These are phyloP conservation scores for Porcisia hertigi DNA, from an alignment of 208 protist species.

Conservation along the genomic window DNA sequence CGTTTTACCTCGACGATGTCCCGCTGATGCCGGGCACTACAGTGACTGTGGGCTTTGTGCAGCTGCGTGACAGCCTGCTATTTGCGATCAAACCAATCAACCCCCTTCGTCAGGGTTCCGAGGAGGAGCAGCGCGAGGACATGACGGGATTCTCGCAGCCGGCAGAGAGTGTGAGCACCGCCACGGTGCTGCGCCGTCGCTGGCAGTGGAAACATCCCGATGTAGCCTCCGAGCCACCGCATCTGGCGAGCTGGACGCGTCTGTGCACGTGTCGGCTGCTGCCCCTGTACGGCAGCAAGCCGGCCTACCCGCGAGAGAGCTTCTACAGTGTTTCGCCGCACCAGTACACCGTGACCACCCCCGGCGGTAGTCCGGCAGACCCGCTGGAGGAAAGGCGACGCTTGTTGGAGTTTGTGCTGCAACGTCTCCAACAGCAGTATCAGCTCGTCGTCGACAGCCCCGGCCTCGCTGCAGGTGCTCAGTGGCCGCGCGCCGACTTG, in stretches of 20 bases:
- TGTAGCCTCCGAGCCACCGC: slow-evolving; percentile 32
- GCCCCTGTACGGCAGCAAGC: slow-evolving; percentile 76
- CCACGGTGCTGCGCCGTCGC: slow-evolving; percentile 65
- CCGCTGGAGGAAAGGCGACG: slow-evolving; percentile 32
- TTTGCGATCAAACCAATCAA: slow-evolving; percentile 78
- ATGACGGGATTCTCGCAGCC: slow-evolving; percentile 34
- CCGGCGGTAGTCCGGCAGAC: slow-evolving; percentile 7
- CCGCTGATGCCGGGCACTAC: slow-evolving; percentile 4
- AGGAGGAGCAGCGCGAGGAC: slow-evolving; percentile 28
- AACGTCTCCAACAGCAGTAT: slow-evolving; percentile 85
- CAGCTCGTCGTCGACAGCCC: slow-evolving; percentile 78
- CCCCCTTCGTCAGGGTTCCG: slow-evolving; percentile 36
- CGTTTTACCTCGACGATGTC: slow-evolving; percentile 8
- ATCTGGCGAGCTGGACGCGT: slow-evolving; percentile 53
- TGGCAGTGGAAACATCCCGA: slow-evolving; percentile 78
- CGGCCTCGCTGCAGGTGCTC: slow-evolving; percentile 26
- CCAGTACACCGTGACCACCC: slow-evolving; percentile 68
- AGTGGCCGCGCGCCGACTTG: slow-evolving; percentile 46
- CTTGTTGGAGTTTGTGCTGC: slow-evolving; percentile 78
- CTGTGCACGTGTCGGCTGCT: slow-evolving; percentile 75
- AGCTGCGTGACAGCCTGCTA: slow-evolving; percentile 72
- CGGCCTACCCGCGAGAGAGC: slow-evolving; percentile 72
- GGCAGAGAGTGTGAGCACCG: slow-evolving; percentile 59
- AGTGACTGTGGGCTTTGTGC: slow-evolving; percentile 58
- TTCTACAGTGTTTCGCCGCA: slow-evolving; percentile 76